Conservation (phyloP, 2,329 filamentous ascomycete species). For the Claviceps capensis region DNA sequence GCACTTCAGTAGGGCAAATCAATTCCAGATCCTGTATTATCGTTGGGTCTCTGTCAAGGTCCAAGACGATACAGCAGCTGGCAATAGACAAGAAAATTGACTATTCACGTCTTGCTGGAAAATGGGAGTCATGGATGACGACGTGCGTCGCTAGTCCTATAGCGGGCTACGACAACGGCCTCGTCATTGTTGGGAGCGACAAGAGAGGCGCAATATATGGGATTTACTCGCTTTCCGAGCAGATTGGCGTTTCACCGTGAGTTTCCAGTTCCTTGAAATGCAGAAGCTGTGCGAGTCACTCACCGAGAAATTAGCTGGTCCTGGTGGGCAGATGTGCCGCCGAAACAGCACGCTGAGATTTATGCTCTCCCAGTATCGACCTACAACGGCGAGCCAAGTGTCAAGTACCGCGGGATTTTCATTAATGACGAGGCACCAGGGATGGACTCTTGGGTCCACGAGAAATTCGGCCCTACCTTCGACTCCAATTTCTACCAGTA, state of each 20-base stretch:
- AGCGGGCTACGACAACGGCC: constrained; percentile 25
- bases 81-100: constrained; percentile 11
- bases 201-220: constrained; percentile 47
- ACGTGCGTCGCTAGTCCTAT: constrained; percentile 32
- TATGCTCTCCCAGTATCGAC: constrained; percentile 27
- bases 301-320: constrained; percentile 29
- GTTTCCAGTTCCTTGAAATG: background rate
- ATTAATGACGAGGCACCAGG: constrained; percentile 38
- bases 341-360: constrained; percentile 30
- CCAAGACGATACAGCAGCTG: constrained; percentile 9
- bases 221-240: constrained; percentile 45
- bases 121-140: constrained; percentile 43
- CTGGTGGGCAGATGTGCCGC: constrained; percentile 45
- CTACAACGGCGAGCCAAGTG: constrained; percentile 31
- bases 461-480: constrained; percentile 32
- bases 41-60: constrained; percentile 12
- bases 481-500: constrained; percentile 44
- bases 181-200: constrained; percentile 45
- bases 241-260: constrained; percentile 44
- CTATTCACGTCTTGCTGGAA: constrained; percentile 19
- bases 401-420: constrained; percentile 48
- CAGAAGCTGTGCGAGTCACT: background rate
- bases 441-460: constrained; percentile 41
- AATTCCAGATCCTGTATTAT: constrained; percentile 10
- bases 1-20: background rate